Percentiles rank a stretch among this genome's conserved stretches.
Conservation (phyloP, 768 basidiomycete genomes). For the Cyclocybe cylindracea region DNA sequence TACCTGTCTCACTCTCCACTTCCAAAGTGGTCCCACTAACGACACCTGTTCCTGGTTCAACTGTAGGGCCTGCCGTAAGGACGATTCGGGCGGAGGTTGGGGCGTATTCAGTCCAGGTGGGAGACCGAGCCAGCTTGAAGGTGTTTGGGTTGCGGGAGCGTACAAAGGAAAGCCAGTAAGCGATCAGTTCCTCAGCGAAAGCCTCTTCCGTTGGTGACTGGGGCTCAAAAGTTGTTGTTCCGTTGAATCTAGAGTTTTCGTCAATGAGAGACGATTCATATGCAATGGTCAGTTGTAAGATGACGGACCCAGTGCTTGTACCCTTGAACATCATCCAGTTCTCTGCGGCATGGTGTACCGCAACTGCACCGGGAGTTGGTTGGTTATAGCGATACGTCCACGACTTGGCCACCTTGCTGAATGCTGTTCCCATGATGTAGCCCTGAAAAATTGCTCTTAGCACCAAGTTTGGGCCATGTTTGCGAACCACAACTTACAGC, state of each 20-base stretch:
- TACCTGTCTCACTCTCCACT: conserved; percentile 8
- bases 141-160: conserved; percentile 57
- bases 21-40: conserved; percentile 19
- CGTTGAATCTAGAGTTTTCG: conserved; percentile 41
- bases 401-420: conserved; percentile 32
- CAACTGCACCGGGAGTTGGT: conserved; percentile 31
- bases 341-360: conserved; percentile 54
- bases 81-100: conserved; percentile 14
- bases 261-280: conserved; percentile 2
- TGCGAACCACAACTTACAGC: conserved; percentile 42
- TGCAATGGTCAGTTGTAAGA: neutral
- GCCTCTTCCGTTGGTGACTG: conserved; percentile 46
- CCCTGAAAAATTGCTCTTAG: conserved; percentile 29
- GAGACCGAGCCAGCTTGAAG: conserved; percentile 51
- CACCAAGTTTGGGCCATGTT: neutral
- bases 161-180: conserved; percentile 70
- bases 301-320: conserved; percentile 55
- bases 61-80: conserved; percentile 12
- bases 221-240: conserved; percentile 49
- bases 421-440: conserved; percentile 46
- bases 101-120: conserved; percentile 38
- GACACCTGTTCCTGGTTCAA: neutral
- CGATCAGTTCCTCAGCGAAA: conserved; percentile 61
- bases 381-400: conserved; percentile 67
- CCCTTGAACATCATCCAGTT: conserved; percentile 74